These are phyloP conservation scores for Wickerhamiella alocasiicola DNA, from an alignment of 805 yeast species.

Conservation along the genomic window DNA sequence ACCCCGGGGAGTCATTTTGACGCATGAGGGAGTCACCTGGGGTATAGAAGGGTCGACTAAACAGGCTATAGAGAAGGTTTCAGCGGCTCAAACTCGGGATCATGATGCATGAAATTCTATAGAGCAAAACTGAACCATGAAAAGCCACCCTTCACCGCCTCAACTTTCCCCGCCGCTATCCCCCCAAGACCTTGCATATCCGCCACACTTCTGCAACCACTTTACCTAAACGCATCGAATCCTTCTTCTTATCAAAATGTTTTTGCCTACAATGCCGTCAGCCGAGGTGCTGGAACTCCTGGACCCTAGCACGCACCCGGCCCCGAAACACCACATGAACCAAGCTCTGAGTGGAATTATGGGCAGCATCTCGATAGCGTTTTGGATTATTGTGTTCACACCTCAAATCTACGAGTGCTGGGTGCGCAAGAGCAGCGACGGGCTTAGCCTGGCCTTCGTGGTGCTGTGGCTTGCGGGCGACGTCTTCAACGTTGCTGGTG, in stretches of 20 bases:
- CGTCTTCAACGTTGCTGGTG: slow-evolving; percentile 84
- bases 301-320: background rate
- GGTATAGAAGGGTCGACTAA: no score
- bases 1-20: no score
- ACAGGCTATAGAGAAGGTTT: no score
- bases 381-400: slow-evolving; percentile 96
- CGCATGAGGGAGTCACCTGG: no score
- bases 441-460: slow-evolving; percentile 75
- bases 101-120: no score
- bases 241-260: background rate
- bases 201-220: no score
- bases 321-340: slow-evolving; percentile 8
- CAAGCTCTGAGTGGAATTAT: slow-evolving; percentile 18
- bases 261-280: background rate
- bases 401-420: slow-evolving; percentile 76
- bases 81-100: no score
- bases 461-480: slow-evolving; percentile 90
- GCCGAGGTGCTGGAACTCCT: background rate
- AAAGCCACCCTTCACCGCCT: no score
- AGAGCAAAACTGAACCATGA: no score
- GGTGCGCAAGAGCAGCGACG: slow-evolving; percentile 68
- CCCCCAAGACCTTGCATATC: no score
- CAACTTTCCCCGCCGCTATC: no score
- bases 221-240: no score
- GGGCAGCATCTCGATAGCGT: slow-evolving; percentile 80